A percentile compares a stretch with the other conserved stretches of the same genome.
Conservation (phyloP, 805 yeast species). For the Pichia nanzhaoensis region DNA sequence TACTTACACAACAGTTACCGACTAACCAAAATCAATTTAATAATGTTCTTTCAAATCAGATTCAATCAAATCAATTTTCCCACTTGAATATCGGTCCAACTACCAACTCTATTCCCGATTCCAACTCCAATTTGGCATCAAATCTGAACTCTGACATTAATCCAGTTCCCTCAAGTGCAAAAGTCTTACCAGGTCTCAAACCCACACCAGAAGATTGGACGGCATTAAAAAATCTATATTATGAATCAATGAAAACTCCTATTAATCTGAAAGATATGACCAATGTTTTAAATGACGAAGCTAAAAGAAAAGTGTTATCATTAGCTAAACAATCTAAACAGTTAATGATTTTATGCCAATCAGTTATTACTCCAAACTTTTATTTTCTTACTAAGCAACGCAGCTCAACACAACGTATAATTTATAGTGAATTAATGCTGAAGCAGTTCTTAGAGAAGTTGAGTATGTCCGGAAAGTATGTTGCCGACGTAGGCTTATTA, state of each 20-base stretch:
- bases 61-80: conserved; percentile 10
- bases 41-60: conserved; percentile 13
- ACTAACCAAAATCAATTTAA: conserved; percentile 28
- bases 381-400: conserved; percentile 67
- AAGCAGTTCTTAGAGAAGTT: conserved; percentile 68
- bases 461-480: conserved; percentile 41
- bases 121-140: too few species aligned
- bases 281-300: conserved; percentile 50
- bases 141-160: too few species aligned
- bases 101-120: too few species aligned
- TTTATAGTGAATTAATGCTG: conserved; percentile 74
- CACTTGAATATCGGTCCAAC: conserved; percentile 3
- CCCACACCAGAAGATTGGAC: conserved; percentile 58
- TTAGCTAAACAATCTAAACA: conserved; percentile 49
- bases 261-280: conserved; percentile 64
- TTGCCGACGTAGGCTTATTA: conserved; percentile 66
- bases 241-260: conserved; percentile 63
- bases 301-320: conserved; percentile 54
- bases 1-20: conserved; percentile 13
- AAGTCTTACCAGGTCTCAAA: conserved; percentile 28
- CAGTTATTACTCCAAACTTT: conserved; percentile 64
- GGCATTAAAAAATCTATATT: conserved; percentile 54
- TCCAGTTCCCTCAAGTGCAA: conserved; percentile 16
- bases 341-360: conserved; percentile 63
- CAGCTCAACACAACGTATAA: conserved; percentile 67